Percentiles rank a stretch among this genome's conserved stretches.
phyloP scores from a whole-genome alignment of 129 eudicot species.

The Smallanthus sonchifolius region DNA sequence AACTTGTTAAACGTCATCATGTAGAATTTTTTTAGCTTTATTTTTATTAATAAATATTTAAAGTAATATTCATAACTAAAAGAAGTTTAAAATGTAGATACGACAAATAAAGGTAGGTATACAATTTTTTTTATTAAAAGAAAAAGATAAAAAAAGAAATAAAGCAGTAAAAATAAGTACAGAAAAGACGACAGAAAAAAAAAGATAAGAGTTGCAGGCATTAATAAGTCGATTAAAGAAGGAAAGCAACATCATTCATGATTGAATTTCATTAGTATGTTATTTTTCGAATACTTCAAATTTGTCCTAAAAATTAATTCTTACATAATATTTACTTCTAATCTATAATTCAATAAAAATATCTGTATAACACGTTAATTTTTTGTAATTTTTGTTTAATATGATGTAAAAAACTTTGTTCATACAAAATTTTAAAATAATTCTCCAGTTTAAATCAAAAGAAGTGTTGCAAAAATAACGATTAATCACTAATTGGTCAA shows the following conservation, averaged over 20 bases:
- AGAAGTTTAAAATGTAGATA: not conserved
- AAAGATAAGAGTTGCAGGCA: not conserved
- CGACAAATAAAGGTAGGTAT: not conserved
- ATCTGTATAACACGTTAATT: too few species aligned
- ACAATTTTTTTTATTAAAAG: not conserved
- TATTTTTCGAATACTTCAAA: not conserved
- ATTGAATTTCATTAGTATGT: slow-evolving; percentile 6
- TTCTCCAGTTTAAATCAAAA: too few species aligned
- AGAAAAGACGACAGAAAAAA: not conserved
- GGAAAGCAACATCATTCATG: slow-evolving; percentile 6
- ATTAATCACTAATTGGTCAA: too few species aligned
- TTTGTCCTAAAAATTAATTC: too few species aligned
- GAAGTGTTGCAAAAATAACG: too few species aligned
- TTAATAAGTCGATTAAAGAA: slow-evolving; percentile 2
- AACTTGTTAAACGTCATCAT: not conserved
- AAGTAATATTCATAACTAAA: not conserved
- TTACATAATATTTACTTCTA: too few species aligned
- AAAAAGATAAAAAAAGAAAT: not conserved
- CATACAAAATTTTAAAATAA: too few species aligned
- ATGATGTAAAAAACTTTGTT: too few species aligned
- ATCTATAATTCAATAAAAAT: too few species aligned
- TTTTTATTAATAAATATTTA: not conserved
- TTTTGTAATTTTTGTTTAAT: too few species aligned
- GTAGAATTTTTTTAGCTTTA: not conserved
- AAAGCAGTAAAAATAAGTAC: slow-evolving; percentile 7